Conservation (phyloP, 2,329 filamentous ascomycete genomes). For the Chaetomium olivaceum region DNA sequence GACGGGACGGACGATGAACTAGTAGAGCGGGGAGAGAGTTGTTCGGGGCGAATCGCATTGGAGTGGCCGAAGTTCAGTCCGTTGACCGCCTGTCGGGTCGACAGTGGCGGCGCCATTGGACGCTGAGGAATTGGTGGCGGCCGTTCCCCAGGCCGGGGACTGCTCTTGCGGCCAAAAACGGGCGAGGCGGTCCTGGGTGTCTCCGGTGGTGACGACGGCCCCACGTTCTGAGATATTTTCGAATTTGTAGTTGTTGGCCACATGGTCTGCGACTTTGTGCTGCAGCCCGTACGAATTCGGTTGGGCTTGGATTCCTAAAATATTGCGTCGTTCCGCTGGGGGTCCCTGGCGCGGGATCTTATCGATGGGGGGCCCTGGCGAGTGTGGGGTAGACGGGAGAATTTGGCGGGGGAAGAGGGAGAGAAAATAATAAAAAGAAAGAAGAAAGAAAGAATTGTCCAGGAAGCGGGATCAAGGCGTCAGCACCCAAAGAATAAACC, state of each 20-base stretch:
- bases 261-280: slow-evolving; percentile 35
- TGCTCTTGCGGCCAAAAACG: slow-evolving; percentile 36
- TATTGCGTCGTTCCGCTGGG: slow-evolving; percentile 18
- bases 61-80: slow-evolving; percentile 39
- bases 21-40: slow-evolving; percentile 44
- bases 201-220: slow-evolving; percentile 46
- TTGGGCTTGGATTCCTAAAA: slow-evolving; percentile 21
- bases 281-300: slow-evolving; percentile 27
- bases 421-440: slow-evolving; percentile 19
- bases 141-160: slow-evolving; percentile 29
- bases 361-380: slow-evolving; percentile 30
- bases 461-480: slow-evolving; percentile 42
- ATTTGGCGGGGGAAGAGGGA: slow-evolving; percentile 14
- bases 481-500: slow-evolving; percentile 47
- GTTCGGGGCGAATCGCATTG: slow-evolving; percentile 38
- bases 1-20: slow-evolving; percentile 38
- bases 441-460: slow-evolving; percentile 12
- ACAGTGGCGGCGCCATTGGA: slow-evolving; percentile 34
- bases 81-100: slow-evolving; percentile 36
- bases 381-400: slow-evolving; percentile 34
- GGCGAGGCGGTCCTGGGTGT: slow-evolving; percentile 43
- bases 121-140: slow-evolving; percentile 27
- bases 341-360: slow-evolving; percentile 26
- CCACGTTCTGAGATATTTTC: slow-evolving; percentile 39
- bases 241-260: slow-evolving; percentile 42